Evolutionary conservation across 169 alveolate genomes (phyloP).

Genomic region (Cytauxzoon felis): DNA sequence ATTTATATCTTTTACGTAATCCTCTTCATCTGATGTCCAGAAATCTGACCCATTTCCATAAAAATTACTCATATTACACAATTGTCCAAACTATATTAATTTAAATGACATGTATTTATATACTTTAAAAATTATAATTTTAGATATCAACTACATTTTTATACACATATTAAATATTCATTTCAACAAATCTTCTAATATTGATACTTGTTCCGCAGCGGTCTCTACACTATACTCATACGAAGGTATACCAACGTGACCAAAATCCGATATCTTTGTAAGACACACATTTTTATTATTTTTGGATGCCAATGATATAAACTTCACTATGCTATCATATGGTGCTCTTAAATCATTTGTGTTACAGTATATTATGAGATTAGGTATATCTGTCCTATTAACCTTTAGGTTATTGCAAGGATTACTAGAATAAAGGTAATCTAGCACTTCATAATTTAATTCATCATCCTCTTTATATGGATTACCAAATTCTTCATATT

Average conservation of each 20-base stretch:
- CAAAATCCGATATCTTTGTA: slow-evolving; percentile 11
- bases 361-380: slow-evolving; percentile 37
- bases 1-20: slow-evolving; percentile 47
- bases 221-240: slow-evolving; percentile 14
- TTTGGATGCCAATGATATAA: slow-evolving; percentile 4
- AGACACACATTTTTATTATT: slow-evolving; percentile 1
- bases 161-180: background rate
- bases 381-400: slow-evolving; percentile 4
- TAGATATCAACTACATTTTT: no score
- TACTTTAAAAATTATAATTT: no score
- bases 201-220: slow-evolving; percentile 13
- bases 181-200: slow-evolving; percentile 17
- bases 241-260: slow-evolving; percentile 23
- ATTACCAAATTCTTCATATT: slow-evolving; percentile 64
- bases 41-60: slow-evolving; percentile 70
- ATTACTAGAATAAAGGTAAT: slow-evolving; percentile 30
- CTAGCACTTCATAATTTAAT: slow-evolving; percentile 5
- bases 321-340: slow-evolving; percentile 27
- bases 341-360: slow-evolving; percentile 42
- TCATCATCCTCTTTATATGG: background rate
- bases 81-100: background rate
- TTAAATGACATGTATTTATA: background rate
- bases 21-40: slow-evolving; percentile 79
- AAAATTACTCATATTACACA: slow-evolving; percentile 56
- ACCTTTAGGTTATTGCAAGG: slow-evolving; percentile 34